These are phyloP conservation scores for Boechera divaricarpa DNA, from an alignment of 345 rosid species.

Conservation along the genomic window DNA sequence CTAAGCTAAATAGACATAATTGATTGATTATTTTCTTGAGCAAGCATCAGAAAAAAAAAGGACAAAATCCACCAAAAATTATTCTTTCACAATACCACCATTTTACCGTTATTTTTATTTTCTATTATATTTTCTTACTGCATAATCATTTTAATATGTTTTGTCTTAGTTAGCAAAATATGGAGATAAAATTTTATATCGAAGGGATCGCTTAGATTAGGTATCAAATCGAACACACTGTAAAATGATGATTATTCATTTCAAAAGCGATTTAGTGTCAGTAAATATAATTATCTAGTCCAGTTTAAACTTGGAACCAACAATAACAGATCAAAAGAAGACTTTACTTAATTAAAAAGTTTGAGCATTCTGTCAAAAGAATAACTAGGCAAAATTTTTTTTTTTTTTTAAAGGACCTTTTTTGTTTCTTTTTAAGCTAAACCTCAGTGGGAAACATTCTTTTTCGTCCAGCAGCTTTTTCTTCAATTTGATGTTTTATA, in stretches of 20 bases:
- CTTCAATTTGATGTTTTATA: slow-evolving; percentile 15
- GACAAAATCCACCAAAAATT: neutral
- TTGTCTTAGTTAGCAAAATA: too few species aligned
- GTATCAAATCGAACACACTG: too few species aligned
- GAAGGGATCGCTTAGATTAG: too few species aligned
- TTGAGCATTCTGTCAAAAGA: slow-evolving; percentile 38
- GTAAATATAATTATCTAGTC: slow-evolving; percentile 3
- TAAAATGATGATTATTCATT: neutral
- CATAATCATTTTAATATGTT: too few species aligned
- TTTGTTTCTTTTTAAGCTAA: slow-evolving; percentile 26
- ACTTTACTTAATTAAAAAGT: slow-evolving; percentile 35
- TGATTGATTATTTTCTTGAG: too few species aligned
- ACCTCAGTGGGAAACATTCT: slow-evolving; percentile 48
- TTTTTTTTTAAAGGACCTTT: slow-evolving; percentile 5
- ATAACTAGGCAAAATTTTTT: neutral
- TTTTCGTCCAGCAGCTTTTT: slow-evolving; percentile 41
- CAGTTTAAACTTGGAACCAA: slow-evolving; percentile 4
- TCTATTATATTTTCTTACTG: too few species aligned
- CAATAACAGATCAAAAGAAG: slow-evolving; percentile 34
- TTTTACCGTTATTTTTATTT: too few species aligned
- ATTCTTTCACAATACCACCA: too few species aligned
- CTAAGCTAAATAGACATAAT: neutral
- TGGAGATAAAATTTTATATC: too few species aligned
- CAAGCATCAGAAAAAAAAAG: neutral
- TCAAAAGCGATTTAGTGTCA: neutral